phyloP scores from a whole-genome alignment of 345 rosid species.

The Salix arbutifolia region DNA sequence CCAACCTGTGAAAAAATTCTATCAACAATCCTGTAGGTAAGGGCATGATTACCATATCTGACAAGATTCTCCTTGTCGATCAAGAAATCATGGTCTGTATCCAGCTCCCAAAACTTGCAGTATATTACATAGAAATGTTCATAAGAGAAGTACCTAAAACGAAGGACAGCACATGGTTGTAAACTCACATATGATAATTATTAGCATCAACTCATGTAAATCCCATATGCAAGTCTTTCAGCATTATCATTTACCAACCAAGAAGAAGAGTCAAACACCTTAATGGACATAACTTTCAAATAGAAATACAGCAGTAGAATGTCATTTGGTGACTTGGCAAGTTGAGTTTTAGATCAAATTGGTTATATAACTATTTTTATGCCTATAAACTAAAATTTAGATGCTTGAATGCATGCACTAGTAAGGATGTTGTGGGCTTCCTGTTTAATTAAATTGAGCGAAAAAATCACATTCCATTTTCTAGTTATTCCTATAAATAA shows the following conservation, averaged over 20 bases:
- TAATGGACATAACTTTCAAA: background rate
- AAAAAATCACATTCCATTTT: background rate
- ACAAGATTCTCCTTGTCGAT: slow-evolving; percentile 91
- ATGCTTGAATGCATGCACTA: background rate
- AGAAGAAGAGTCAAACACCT: background rate
- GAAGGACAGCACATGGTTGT: background rate
- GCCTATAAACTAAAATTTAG: background rate
- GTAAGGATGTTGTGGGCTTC: background rate
- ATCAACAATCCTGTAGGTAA: slow-evolving; percentile 89
- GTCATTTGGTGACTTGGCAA: background rate
- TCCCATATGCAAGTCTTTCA: background rate
- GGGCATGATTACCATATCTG: slow-evolving; percentile 89
- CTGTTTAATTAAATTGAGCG: background rate
- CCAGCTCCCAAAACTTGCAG: slow-evolving; percentile 99
- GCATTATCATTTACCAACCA: background rate
- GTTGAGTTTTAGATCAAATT: background rate
- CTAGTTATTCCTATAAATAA: background rate
- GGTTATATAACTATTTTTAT: background rate
- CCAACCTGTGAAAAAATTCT: slow-evolving; percentile 88
- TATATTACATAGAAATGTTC: slow-evolving; percentile 95
- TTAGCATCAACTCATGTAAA: background rate
- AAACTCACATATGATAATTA: background rate
- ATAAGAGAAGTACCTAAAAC: slow-evolving; percentile 81
- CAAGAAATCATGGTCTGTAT: slow-evolving; percentile 91
- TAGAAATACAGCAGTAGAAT: background rate